These are phyloP conservation scores for Monilinia polystroma DNA, from an alignment of 2,329 filamentous ascomycete genomes.

Conservation along the genomic window DNA sequence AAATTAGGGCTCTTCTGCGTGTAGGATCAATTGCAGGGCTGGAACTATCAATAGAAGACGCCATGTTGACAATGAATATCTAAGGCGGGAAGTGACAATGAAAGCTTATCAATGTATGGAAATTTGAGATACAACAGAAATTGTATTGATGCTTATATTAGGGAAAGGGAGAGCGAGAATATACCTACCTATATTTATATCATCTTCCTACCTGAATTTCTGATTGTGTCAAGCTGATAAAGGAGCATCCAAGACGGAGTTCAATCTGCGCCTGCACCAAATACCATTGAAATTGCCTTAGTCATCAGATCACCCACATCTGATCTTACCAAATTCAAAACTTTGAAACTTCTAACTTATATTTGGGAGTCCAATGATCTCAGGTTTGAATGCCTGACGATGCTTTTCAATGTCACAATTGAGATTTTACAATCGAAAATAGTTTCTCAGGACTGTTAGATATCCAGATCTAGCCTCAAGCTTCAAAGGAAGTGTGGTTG, in stretches of 20 bases:
- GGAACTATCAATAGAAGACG: background rate
- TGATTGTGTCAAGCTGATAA: background rate
- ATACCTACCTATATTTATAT: background rate
- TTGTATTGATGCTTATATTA: background rate
- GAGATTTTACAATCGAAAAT: too few relatives aligned
- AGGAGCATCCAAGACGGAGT: slow-evolving; percentile 1
- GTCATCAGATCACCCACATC: background rate
- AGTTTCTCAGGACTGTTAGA: too few relatives aligned
- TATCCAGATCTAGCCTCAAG: too few relatives aligned
- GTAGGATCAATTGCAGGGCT: background rate
- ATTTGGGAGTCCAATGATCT: too few relatives aligned
- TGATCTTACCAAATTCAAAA: too few relatives aligned
- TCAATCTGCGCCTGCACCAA: slow-evolving; percentile 2
- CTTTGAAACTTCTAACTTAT: too few relatives aligned
- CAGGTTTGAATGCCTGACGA: too few relatives aligned
- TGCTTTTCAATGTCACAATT: too few relatives aligned
- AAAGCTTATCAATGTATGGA: background rate
- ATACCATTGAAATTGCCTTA: background rate
- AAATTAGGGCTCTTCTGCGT: background rate
- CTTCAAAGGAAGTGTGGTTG: too few relatives aligned
- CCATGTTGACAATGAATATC: background rate
- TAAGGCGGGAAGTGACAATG: background rate
- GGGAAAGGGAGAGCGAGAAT: background rate
- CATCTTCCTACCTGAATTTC: background rate
- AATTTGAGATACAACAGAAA: background rate